Percentiles rank a stretch among this genome's conserved stretches.
Evolutionary conservation across 345 rosid species (phyloP).

Genomic region (Nasturtium officinale): DNA sequence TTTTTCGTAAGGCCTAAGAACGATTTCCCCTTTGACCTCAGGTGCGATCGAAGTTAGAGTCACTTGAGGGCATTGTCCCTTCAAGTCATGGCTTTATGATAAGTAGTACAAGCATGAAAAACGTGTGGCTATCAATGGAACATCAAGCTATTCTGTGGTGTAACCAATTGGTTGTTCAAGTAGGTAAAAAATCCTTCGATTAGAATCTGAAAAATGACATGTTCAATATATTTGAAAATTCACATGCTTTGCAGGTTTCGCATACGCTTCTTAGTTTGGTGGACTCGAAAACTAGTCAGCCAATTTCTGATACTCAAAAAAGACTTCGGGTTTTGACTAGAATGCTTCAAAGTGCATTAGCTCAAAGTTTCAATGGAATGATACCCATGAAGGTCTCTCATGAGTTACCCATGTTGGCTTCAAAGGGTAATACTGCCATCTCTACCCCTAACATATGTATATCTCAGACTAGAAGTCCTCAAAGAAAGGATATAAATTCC

Average conservation of each 20-base stretch:
- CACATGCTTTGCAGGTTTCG: slow-evolving; percentile 66
- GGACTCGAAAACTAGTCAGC: slow-evolving; percentile 73
- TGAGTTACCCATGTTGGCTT: slow-evolving; percentile 44
- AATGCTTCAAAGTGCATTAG: slow-evolving; percentile 88
- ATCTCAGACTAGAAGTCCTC: neutral
- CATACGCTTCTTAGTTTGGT: slow-evolving; percentile 95
- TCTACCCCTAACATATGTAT: slow-evolving; percentile 16
- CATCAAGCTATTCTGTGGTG: slow-evolving; percentile 99
- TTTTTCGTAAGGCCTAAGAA: slow-evolving; percentile 2
- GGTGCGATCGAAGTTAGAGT: slow-evolving; percentile 84
- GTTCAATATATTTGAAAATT: slow-evolving; percentile 37
- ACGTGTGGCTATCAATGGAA: slow-evolving; percentile 98
- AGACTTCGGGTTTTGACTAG: slow-evolving; percentile 67
- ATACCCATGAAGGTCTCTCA: slow-evolving; percentile 52
- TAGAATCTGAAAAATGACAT: slow-evolving; percentile 14
- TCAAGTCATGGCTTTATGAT: slow-evolving; percentile 85
- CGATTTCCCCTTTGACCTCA: slow-evolving; percentile 40
- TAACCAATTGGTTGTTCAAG: slow-evolving; percentile 96
- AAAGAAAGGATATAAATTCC: slow-evolving; percentile 10
- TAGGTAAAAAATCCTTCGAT: slow-evolving; percentile 46
- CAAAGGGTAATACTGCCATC: slow-evolving; percentile 52
- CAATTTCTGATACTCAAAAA: slow-evolving; percentile 58
- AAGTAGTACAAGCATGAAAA: slow-evolving; percentile 87
- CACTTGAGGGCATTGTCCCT: slow-evolving; percentile 95
- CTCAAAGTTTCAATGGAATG: slow-evolving; percentile 74